Percentiles rank a stretch among this genome's conserved stretches.
Conservation (phyloP, 768 basidiomycete genomes). For the Mycena metata region DNA sequence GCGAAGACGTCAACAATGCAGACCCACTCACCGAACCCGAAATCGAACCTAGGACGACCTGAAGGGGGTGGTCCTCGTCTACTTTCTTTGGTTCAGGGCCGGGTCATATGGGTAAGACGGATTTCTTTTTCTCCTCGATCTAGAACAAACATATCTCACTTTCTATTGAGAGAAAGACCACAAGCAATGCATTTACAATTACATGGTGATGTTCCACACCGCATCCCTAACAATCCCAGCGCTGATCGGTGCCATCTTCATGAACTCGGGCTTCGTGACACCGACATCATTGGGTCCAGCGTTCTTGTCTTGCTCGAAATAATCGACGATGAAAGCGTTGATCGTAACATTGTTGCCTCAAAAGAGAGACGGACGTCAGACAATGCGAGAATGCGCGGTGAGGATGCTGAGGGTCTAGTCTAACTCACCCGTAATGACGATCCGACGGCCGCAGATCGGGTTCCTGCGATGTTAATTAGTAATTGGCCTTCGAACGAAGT, state of each 20-base stretch:
- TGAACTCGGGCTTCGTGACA: neutral
- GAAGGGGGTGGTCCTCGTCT: too few species aligned
- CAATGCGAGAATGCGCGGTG: neutral
- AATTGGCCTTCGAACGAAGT: neutral
- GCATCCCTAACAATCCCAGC: neutral
- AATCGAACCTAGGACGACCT: too few species aligned
- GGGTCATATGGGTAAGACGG: too few species aligned
- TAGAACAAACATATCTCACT: too few species aligned
- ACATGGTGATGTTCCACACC: neutral
- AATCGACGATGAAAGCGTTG: neutral
- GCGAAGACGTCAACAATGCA: too few species aligned
- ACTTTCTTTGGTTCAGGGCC: too few species aligned
- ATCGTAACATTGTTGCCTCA: neutral
- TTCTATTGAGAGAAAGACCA: too few species aligned
- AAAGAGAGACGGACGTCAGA: too few species aligned
- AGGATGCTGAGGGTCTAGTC: neutral
- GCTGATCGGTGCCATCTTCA: neutral
- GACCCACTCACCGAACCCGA: too few species aligned
- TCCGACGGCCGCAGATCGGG: neutral
- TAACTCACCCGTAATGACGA: neutral
- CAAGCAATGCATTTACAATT: too few species aligned
- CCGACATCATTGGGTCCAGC: neutral
- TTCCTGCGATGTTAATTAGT: neutral
- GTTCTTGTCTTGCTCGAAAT: neutral
- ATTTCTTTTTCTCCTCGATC: too few species aligned